These are phyloP conservation scores for Beta corolliflora DNA, from an alignment of 179 eudicot genomes.

Conservation along the genomic window DNA sequence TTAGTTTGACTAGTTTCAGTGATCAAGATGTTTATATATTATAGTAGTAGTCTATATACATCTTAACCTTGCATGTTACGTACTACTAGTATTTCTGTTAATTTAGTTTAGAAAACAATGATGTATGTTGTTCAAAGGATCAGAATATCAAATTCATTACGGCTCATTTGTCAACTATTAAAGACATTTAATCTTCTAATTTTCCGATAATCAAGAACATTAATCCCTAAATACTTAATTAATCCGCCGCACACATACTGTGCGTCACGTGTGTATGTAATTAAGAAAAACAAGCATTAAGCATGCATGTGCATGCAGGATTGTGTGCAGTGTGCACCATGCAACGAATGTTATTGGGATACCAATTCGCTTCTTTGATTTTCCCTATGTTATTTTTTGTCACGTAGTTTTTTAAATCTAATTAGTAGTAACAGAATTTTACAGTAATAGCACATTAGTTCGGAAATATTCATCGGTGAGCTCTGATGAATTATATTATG, in stretches of 20 bases:
- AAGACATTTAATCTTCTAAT: not conserved
- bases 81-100: not conserved
- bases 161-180: not conserved
- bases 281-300: not conserved
- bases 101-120: not conserved
- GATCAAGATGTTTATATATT: not conserved
- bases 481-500: no score
- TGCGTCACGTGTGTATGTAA: not conserved
- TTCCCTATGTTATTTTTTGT: not conserved
- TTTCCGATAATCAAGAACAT: not conserved
- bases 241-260: constrained; percentile 3
- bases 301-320: not conserved
- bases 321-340: not conserved
- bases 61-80: constrained; percentile 1
- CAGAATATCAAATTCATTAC: not conserved
- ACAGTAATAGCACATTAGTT: no score
- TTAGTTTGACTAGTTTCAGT: not conserved
- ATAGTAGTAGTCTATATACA: not conserved
- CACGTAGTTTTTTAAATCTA: not conserved
- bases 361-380: not conserved
- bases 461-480: no score
- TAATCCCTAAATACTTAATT: not conserved
- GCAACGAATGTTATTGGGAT: constrained; percentile 11
- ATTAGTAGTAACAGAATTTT: no score
- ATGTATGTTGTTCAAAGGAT: not conserved